Conservation (phyloP, 1,284 basidiomycete species). For the Quambalaria eucalypti region DNA sequence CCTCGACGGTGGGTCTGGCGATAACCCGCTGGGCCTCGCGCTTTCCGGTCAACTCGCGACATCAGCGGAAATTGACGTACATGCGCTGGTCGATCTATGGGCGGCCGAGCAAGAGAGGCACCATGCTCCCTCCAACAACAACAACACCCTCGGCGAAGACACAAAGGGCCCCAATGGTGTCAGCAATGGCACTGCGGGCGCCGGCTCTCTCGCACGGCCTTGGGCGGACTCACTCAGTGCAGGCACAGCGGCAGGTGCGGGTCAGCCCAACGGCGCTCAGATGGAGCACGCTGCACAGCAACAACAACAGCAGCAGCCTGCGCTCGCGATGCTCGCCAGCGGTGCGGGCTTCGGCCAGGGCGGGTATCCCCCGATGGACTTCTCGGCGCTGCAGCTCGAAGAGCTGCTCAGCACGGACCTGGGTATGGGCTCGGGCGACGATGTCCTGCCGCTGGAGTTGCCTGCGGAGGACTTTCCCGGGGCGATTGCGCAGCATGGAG, state of each 20-base stretch:
- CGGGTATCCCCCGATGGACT: neutral
- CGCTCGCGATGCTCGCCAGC: neutral
- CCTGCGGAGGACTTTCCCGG: neutral
- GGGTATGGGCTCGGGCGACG: neutral
- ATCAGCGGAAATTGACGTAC: neutral
- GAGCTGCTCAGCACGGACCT: neutral
- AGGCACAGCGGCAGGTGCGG: too few relatives aligned
- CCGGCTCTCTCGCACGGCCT: neutral
- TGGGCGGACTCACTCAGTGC: too few relatives aligned
- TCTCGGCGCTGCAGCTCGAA: constrained; percentile 1
- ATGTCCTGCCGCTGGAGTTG: neutral
- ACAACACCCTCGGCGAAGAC: neutral
- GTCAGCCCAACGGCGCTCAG: too few relatives aligned
- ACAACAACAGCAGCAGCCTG: neutral
- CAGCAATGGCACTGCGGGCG: neutral
- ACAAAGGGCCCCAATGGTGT: too few relatives aligned
- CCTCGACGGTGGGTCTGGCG: neutral
- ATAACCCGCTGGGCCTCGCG: neutral
- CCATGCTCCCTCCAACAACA: neutral
- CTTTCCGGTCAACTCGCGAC: neutral
- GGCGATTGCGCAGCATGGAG: neutral
- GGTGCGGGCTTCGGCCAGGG: neutral
- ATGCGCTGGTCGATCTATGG: neutral
- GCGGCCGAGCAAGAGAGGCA: neutral
- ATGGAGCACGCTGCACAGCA: too few relatives aligned